Percentiles rank a stretch among this genome's conserved stretches.
These are phyloP conservation scores for Raphidocelis subcapitata DNA, from an alignment of 139 green algal genomes.

Conservation along the genomic window DNA sequence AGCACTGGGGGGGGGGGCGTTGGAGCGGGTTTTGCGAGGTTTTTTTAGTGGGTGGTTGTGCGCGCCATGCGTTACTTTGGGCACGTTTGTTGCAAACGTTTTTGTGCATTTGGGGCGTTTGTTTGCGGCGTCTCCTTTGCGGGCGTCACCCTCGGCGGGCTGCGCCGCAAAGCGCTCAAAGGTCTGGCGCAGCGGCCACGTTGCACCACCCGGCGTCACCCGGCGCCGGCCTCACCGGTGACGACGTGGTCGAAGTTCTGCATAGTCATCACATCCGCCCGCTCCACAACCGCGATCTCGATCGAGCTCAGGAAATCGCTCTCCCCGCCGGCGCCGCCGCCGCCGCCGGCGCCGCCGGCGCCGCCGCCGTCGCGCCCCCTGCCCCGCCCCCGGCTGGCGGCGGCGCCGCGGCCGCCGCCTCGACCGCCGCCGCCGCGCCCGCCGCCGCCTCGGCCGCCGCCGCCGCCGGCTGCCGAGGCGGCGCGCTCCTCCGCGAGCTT, in stretches of 20 bases:
- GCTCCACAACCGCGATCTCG: constrained; percentile 86
- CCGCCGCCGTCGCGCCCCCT: constrained; percentile 6
- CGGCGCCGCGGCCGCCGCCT: not conserved
- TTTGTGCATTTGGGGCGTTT: too few species aligned
- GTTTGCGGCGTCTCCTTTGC: too few species aligned
- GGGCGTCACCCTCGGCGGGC: too few species aligned
- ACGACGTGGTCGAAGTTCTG: constrained; percentile 81
- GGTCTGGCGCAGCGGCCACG: too few species aligned
- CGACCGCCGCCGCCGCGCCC: not conserved
- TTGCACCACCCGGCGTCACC: too few species aligned
- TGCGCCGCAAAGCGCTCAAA: too few species aligned
- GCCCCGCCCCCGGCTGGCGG: constrained; percentile 10
- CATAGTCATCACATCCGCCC: constrained; percentile 91
- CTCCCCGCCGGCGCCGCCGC: constrained; percentile 25
- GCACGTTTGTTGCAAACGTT: too few species aligned
- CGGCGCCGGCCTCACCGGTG: constrained; percentile 31
- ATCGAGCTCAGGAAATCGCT: constrained; percentile 92
- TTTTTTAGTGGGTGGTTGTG: too few species aligned
- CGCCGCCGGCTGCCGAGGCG: constrained; percentile 21
- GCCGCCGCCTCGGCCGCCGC: not conserved
- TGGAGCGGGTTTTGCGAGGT: too few species aligned
- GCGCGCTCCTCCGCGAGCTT: constrained; percentile 52
- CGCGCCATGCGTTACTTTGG: too few species aligned
- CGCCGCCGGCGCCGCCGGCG: not conserved
- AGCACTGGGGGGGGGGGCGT: too few species aligned